A percentile compares a stretch with the other conserved stretches of the same genome.
These are phyloP conservation scores for Metschnikowia colocasiae DNA, from an alignment of 805 yeast species.

Conservation along the genomic window DNA sequence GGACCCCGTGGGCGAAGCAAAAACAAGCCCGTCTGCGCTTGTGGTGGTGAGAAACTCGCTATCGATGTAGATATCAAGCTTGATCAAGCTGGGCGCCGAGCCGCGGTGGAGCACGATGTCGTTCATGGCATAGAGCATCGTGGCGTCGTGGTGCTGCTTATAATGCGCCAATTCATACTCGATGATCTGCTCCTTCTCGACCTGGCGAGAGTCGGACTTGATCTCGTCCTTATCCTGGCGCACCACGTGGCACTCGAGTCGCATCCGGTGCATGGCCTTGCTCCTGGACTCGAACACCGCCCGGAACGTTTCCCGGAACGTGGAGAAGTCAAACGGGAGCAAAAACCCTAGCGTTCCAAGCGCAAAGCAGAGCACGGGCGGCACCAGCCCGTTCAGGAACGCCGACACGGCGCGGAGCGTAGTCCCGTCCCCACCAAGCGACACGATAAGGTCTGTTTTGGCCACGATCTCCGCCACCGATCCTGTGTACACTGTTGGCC, in stretches of 20 bases:
- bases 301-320: constrained; percentile 56
- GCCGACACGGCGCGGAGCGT: constrained; percentile 77
- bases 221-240: constrained; percentile 18
- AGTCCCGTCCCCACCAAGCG: constrained; percentile 97
- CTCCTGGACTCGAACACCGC: constrained; percentile 66
- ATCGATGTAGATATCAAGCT: constrained; percentile 80
- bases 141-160: constrained; percentile 20
- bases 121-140: constrained; percentile 79
- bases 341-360: constrained; percentile 89
- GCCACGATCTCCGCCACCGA: constrained; percentile 49
- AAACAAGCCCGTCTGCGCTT: constrained; percentile 84
- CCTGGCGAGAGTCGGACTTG: constrained; percentile 2
- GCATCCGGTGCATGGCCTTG: constrained; percentile 67
- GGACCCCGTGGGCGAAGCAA: constrained; percentile 92
- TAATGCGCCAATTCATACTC: constrained; percentile 18
- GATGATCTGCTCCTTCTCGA: constrained; percentile 13
- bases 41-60: constrained; percentile 83
- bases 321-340: constrained; percentile 77
- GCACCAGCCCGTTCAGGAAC: constrained; percentile 69
- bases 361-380: constrained; percentile 86
- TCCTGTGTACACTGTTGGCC: constrained; percentile 51
- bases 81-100: constrained; percentile 77
- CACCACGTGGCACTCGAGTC: constrained; percentile 74
- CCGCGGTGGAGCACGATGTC: constrained; percentile 89
- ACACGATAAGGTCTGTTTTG: constrained; percentile 76